Base-by-base conservation (phyloP, 345 rosid genomes). In the Eucalyptus regnans region DNA sequence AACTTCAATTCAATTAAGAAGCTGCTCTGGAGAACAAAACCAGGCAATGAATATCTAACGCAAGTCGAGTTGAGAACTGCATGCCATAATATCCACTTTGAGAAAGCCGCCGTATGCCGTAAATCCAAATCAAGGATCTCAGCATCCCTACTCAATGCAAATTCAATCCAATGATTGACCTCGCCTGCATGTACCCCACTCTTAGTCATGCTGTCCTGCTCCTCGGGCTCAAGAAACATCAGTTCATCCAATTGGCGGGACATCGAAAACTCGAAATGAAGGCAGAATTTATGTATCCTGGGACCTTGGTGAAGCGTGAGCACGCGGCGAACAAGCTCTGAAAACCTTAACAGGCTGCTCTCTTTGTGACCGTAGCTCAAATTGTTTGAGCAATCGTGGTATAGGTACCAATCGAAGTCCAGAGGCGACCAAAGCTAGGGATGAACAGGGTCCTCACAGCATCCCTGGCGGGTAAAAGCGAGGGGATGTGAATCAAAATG, bases 91-190 rank as follows among this genome's bases (percentile, higher is more conserved):
- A 23, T 56, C 29, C 62, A 56, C 0, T 79, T 44, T 62, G 16
- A 88, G 83, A 8, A 80, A 52, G 27, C 88, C n/a, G 27, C 88
- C 50, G 2, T 84, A 89, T 15, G 87, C 87, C 7, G 50, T 33
- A 44, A 89, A 89, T 87, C 90, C 43, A 89, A 80, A 44, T 89
- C 89, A 48, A 89, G 88, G 49, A 71, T 50, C 64, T 89, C 80
- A n/a, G 87, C 52, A 44, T 87, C 56, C 44, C 64, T 56, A 37
- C 5, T 62, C 86, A 89, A 27, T 2, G 83, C 88, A 81, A 83
- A 89, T 48, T 49, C 89, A 2, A 89, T 81, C 90, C 90, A 87
- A 10, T 16, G 27, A 60, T 58, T 48, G 60, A 89, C 58, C 7
- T 44, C 17, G 0, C 31, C 41, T 12, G 51, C 12, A 33, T 85